A percentile compares a stretch with the other conserved stretches of the same genome.
phyloP scores from a whole-genome alignment of 768 basidiomycete species.

The Auricularia sp. region DNA sequence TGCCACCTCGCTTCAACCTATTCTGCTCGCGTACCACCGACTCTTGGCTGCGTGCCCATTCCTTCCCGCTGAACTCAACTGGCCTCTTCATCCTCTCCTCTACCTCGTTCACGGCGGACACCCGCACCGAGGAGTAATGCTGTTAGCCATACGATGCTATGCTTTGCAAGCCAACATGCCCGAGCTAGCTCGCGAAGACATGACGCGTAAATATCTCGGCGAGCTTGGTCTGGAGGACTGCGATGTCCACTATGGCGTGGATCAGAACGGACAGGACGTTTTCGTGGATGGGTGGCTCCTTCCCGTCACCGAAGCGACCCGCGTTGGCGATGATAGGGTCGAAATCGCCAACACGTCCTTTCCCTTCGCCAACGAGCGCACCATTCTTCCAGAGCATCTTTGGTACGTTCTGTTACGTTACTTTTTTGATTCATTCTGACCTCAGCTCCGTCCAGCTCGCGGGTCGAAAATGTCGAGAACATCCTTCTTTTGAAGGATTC shows the following conservation, averaged over 20 bases:
- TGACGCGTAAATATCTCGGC: constrained; percentile 57
- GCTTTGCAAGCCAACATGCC: constrained; percentile 67
- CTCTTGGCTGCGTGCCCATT: constrained; percentile 64
- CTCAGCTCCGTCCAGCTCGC: constrained; percentile 32
- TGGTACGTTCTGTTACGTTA: constrained; percentile 33
- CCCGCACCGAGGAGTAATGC: constrained; percentile 52
- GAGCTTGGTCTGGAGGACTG: constrained; percentile 52
- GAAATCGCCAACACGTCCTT: constrained; percentile 23
- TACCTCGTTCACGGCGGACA: constrained; percentile 38
- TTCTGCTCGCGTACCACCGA: constrained; percentile 75
- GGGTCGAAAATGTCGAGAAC: constrained; percentile 53
- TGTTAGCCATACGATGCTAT: constrained; percentile 72
- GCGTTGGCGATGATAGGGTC: constrained; percentile 45
- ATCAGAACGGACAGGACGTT: constrained; percentile 35
- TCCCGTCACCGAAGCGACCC: constrained; percentile 55
- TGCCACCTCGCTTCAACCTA: constrained; percentile 44
- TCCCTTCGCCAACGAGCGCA: constrained; percentile 12
- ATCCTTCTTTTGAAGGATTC: constrained; percentile 50
- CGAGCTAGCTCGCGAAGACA: constrained; percentile 58
- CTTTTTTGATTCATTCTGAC: constrained; percentile 7
- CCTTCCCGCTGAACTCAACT: constrained; percentile 50
- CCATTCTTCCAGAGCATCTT: constrained; percentile 38
- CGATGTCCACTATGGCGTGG: constrained; percentile 43
- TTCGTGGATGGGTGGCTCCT: constrained; percentile 75
- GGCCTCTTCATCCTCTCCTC: constrained; percentile 42